These are phyloP conservation scores for Vanilla planifolia DNA, from an alignment of 106 monocot species.

Conservation along the genomic window DNA sequence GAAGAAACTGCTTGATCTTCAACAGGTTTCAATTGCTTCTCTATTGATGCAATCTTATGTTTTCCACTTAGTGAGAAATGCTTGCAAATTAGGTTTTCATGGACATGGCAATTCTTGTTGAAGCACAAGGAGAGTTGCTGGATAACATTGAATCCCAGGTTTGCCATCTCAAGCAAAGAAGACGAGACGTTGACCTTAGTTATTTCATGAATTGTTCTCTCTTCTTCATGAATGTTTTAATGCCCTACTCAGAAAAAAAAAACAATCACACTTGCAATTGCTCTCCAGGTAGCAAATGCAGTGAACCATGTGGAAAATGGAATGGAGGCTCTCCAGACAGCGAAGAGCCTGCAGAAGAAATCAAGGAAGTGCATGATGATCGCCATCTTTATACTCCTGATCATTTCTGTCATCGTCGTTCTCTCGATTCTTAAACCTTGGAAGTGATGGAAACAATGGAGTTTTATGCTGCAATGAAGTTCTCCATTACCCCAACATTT, in stretches of 20 bases:
- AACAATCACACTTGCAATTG: too few species aligned
- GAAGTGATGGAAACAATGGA: constrained; percentile 7
- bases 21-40: constrained; percentile 44
- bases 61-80: not conserved
- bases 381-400: constrained; percentile 30
- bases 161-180: too few species aligned
- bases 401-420: constrained; percentile 24
- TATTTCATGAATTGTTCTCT: too few species aligned
- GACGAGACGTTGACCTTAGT: too few species aligned
- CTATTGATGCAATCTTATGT: too few species aligned
- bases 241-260: too few species aligned
- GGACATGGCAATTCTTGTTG: constrained; percentile 53
- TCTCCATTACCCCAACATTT: too few species aligned
- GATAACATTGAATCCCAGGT: constrained; percentile 53
- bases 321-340: constrained; percentile 27
- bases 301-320: constrained; percentile 48
- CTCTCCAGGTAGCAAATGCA: constrained; percentile 25
- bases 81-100: constrained; percentile 26
- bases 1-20: constrained; percentile 41
- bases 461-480: not conserved
- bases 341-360: constrained; percentile 40
- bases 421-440: constrained; percentile 41
- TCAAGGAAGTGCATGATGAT: constrained; percentile 57
- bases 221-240: too few species aligned
- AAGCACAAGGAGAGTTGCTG: constrained; percentile 43